A percentile compares a stretch with the other conserved stretches of the same genome.
Evolutionary conservation across 2,329 filamentous ascomycete genomes (phyloP).

Genomic region (Xylariales sp.): DNA sequence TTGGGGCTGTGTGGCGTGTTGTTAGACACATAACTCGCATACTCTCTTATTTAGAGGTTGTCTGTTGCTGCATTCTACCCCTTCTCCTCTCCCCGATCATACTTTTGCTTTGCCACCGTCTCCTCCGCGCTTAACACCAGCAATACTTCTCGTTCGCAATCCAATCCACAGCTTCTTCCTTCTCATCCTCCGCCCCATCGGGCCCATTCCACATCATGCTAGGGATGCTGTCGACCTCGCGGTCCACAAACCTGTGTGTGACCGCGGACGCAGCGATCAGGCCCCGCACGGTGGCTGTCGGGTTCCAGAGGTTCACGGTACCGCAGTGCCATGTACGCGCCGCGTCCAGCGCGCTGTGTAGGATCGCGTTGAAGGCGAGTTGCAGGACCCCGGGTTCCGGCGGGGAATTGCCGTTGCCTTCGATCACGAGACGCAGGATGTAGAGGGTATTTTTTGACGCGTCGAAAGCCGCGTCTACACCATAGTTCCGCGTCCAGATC

Average conservation of each 20-base stretch:
- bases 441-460: constrained; percentile 72
- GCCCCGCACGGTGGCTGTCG: constrained; percentile 63
- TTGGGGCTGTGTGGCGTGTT: background rate
- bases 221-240: constrained; percentile 75
- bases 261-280: constrained; percentile 63
- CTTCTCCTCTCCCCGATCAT: no score
- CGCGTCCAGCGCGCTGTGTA: constrained; percentile 75
- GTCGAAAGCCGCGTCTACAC: constrained; percentile 61
- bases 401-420: constrained; percentile 52
- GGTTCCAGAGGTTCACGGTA: constrained; percentile 86
- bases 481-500: constrained; percentile 76
- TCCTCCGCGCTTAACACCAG: constrained; percentile 69
- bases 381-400: constrained; percentile 53
- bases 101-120: background rate
- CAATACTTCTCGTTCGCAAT: constrained; percentile 80
- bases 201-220: constrained; percentile 78
- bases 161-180: constrained; percentile 72
- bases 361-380: constrained; percentile 69
- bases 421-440: constrained; percentile 75
- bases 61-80: background rate
- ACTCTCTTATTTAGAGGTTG: background rate
- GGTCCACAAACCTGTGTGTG: constrained; percentile 61
- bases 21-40: background rate
- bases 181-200: constrained; percentile 44
- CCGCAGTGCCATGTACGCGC: constrained; percentile 77